Evolutionary conservation across 768 basidiomycete genomes (phyloP), one percentile per base, ranked within the genome.

Genomic region (Macrocybe gigantea): DNA sequence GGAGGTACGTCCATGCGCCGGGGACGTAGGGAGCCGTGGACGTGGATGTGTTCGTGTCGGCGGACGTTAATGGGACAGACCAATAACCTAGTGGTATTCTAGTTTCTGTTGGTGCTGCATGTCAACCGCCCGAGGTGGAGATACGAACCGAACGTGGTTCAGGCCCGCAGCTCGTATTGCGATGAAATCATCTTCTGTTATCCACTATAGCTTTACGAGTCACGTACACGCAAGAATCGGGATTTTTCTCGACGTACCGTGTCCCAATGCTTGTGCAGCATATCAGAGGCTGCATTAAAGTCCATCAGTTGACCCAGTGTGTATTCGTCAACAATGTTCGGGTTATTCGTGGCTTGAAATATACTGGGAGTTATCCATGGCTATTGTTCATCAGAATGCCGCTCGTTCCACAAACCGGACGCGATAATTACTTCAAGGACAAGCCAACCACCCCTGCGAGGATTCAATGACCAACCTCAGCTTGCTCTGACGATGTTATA

Each of bases 281-380:
- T 66, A 12, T 59, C 53, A 33, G 67, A 57, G 1, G 79, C 77
- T 15, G 66, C 64, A 33, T 69, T 60, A 12, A 57, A 47, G 54
- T 80, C 72, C 45, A 77, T 68, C 55, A 78, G 53, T 49, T 75
- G 68, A 1, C 83, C 81, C 12, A 84, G 70, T 1, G 82, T 85
- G 52, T 68, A 83, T 58, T 83, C 81, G 52, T 85, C 82, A 5
- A 83, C 64, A 32, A 85, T 72, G 35, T 64, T 65, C 33, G 66
- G 62, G 52, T 83, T 80, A 35, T 73, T 72, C 33, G 80, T 85
- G 57, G 69, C 75, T 51, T 81, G 71, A 51, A 88, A 88, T 8
- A 88, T 68, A 55, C 82, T 84, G 1, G 86, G 86, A 1, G 83
- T 87, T 47, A 88, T 88, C 86, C 86, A 88, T 32, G 85, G 84